Conservation (phyloP, 768 basidiomycete species). For the Russula sp. region DNA sequence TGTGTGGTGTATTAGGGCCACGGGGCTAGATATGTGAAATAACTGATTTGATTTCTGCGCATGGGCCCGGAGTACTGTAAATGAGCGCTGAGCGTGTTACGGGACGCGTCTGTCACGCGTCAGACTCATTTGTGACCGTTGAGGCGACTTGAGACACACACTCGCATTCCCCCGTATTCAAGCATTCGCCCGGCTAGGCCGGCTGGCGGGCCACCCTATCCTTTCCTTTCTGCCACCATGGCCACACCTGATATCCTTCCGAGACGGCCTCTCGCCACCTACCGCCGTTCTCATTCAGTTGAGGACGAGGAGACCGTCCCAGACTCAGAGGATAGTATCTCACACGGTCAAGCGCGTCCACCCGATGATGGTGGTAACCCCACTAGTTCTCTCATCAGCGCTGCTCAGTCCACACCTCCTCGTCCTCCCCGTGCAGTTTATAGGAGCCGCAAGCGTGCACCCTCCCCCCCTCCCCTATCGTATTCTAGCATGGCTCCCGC, state of each 20-base stretch:
- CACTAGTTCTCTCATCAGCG: conserved; percentile 3
- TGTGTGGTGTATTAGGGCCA: background rate
- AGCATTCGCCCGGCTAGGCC: conserved; percentile 18
- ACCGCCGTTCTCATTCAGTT: conserved; percentile 16
- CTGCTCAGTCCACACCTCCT: conserved; percentile 7
- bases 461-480: conserved; percentile 14
- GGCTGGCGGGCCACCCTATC: conserved; percentile 1
- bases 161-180: background rate
- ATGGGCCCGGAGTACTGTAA: background rate
- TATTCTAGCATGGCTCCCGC: conserved; percentile 11
- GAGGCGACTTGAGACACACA: conserved; percentile 13
- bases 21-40: conserved; percentile 1
- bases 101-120: conserved; percentile 29
- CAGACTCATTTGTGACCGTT: conserved; percentile 27
- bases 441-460: conserved; percentile 2
- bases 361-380: conserved; percentile 9
- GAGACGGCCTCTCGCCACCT: conserved; percentile 34
- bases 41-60: background rate
- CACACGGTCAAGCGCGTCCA: conserved; percentile 9
- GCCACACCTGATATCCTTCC: conserved; percentile 34
- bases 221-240: conserved; percentile 22
- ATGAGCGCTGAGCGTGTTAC: conserved; percentile 4
- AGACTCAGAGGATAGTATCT: conserved; percentile 28
- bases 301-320: conserved; percentile 28
- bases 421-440: conserved; percentile 25